Percentiles rank a stretch among this genome's conserved stretches.
These are phyloP conservation scores for Plectosphaerella cucumerina DNA, from an alignment of 2,329 filamentous ascomycete species.

Conservation along the genomic window DNA sequence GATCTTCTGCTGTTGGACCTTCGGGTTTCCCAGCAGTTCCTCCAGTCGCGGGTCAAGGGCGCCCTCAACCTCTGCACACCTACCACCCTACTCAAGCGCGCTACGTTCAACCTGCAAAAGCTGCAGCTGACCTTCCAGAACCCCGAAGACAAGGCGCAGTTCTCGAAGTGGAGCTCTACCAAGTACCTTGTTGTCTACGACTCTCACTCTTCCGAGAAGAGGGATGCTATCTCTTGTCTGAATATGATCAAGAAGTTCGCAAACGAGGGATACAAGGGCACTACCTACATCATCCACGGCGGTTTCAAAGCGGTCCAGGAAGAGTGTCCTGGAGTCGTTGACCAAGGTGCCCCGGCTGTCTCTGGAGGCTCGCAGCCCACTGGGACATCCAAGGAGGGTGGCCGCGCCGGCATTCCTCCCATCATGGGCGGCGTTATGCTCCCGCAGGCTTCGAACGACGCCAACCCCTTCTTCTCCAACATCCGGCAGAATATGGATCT, in stretches of 20 bases:
- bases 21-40: slow-evolving; percentile 79
- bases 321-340: slow-evolving; percentile 61
- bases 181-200: slow-evolving; percentile 87
- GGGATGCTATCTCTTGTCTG: slow-evolving; percentile 74
- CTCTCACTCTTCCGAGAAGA: slow-evolving; percentile 66
- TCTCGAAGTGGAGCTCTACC: slow-evolving; percentile 70
- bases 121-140: slow-evolving; percentile 81
- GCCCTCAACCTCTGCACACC: slow-evolving; percentile 93
- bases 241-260: slow-evolving; percentile 94
- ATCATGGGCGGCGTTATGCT: slow-evolving; percentile 89
- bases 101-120: slow-evolving; percentile 85
- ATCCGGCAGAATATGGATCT: slow-evolving; percentile 97
- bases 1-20: slow-evolving; percentile 74
- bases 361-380: slow-evolving; percentile 21
- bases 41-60: slow-evolving; percentile 68
- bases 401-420: slow-evolving; percentile 57
- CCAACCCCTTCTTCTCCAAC: slow-evolving; percentile 91
- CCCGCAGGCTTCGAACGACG: slow-evolving; percentile 62
- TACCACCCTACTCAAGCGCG: slow-evolving; percentile 85
- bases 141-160: slow-evolving; percentile 64
- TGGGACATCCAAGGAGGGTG: slow-evolving; percentile 34
- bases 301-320: slow-evolving; percentile 74
- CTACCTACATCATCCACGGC: slow-evolving; percentile 70
- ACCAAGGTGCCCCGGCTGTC: slow-evolving; percentile 34
- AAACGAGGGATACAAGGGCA: slow-evolving; percentile 74